Evolutionary conservation across 2,329 filamentous ascomycete species (phyloP).

Genomic region (Colletotrichum acutatum): DNA sequence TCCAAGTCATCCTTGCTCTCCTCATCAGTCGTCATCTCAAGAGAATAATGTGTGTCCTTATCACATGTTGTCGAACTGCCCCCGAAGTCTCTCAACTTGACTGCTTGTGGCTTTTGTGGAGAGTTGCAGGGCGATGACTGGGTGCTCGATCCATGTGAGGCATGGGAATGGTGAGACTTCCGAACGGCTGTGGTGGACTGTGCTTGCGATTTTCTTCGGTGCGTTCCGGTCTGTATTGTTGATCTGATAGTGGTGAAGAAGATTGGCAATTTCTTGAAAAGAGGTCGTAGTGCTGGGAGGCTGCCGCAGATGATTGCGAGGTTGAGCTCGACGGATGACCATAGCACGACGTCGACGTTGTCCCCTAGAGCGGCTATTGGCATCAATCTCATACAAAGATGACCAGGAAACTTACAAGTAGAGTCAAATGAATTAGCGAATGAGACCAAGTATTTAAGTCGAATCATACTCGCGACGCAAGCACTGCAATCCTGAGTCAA

Average conservation of each 20-base stretch:
- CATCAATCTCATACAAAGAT: background rate
- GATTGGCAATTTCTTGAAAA: constrained; percentile 34
- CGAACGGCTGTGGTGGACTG: background rate
- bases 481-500: constrained; percentile 20
- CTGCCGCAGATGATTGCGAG: constrained; percentile 55
- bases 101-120: background rate
- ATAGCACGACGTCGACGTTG: constrained; percentile 44
- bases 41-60: background rate
- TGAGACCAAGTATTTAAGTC: constrained; percentile 32
- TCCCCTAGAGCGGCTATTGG: constrained; percentile 35
- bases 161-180: background rate
- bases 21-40: background rate
- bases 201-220: background rate
- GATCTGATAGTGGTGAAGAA: background rate
- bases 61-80: background rate
- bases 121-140: background rate
- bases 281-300: constrained; percentile 52
- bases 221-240: background rate
- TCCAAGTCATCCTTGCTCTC: background rate
- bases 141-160: background rate
- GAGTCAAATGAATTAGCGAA: constrained; percentile 25
- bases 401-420: constrained; percentile 1
- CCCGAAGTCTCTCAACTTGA: background rate
- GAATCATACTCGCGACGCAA: constrained; percentile 36
- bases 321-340: constrained; percentile 45